Percentiles rank a stretch among this genome's conserved stretches.
Conservation (phyloP, 2,329 filamentous ascomycete species). For the Xylaria sp. region DNA sequence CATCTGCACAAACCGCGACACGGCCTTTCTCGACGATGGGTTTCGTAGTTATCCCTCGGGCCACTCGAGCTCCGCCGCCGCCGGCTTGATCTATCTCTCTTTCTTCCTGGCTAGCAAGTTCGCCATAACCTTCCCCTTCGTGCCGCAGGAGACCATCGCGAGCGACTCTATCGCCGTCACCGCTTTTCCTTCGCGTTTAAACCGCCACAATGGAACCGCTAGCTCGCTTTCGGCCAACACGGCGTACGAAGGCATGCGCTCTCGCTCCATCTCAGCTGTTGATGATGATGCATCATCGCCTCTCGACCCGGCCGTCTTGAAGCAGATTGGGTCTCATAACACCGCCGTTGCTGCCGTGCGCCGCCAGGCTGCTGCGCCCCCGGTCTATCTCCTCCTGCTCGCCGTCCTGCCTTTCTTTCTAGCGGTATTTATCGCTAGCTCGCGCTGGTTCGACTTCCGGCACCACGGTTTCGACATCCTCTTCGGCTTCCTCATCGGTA, state of each 20-base stretch:
- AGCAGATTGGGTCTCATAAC: constrained; percentile 51
- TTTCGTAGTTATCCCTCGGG: constrained; percentile 88
- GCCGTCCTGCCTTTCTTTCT: constrained; percentile 76
- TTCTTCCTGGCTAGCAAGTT: constrained; percentile 90
- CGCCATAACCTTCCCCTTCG: constrained; percentile 77
- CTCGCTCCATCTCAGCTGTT: constrained; percentile 20
- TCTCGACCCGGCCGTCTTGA: constrained; percentile 46
- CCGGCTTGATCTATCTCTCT: constrained; percentile 84
- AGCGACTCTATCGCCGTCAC: constrained; percentile 63
- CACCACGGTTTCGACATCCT: constrained; percentile 95
- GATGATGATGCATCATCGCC: constrained; percentile 46
- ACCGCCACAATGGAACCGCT: constrained; percentile 49
- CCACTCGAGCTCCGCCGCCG: constrained; percentile 79
- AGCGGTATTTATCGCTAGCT: constrained; percentile 84
- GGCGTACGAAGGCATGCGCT: constrained; percentile 52
- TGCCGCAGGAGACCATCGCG: constrained; percentile 61
- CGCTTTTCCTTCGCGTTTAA: constrained; percentile 80
- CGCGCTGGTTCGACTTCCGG: constrained; percentile 87
- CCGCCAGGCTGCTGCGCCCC: constrained; percentile 82
- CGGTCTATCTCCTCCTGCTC: constrained; percentile 79
- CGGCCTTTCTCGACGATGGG: constrained; percentile 74
- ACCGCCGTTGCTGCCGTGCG: constrained; percentile 65
- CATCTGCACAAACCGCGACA: constrained; percentile 78
- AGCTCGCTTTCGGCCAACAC: constrained; percentile 38
- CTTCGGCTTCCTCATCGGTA: constrained; percentile 83